These are phyloP conservation scores for Mucor racemosus DNA, from an alignment of 371 early-diverging fungal genomes.

Conservation along the genomic window DNA sequence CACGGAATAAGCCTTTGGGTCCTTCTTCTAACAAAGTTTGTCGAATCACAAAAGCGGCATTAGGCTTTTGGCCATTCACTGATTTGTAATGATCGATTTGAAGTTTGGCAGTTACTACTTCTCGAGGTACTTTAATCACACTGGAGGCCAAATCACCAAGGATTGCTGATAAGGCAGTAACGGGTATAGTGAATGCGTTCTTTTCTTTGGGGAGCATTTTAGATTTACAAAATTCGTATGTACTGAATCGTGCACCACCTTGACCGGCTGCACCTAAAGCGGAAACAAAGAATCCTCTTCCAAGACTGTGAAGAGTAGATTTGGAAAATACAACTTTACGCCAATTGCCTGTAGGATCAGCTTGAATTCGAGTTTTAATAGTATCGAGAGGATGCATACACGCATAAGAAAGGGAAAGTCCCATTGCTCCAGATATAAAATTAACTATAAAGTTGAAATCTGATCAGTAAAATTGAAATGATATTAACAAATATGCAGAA, in stretches of 20 bases:
- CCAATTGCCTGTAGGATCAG: constrained; percentile 50
- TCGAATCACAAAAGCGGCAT: constrained; percentile 58
- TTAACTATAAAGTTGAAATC: constrained; percentile 44
- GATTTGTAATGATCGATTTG: constrained; percentile 70
- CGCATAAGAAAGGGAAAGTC: constrained; percentile 70
- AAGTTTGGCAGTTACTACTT: constrained; percentile 80
- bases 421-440: constrained; percentile 71
- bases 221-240: constrained; percentile 78
- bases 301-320: constrained; percentile 58
- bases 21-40: constrained; percentile 70
- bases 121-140: constrained; percentile 84
- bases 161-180: constrained; percentile 76
- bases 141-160: constrained; percentile 78
- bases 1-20: constrained; percentile 72
- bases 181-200: constrained; percentile 48
- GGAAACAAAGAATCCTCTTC: constrained; percentile 72
- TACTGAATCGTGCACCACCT: constrained; percentile 78
- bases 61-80: constrained; percentile 34
- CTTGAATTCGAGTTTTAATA: constrained; percentile 72
- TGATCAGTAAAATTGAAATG: not conserved
- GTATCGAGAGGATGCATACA: constrained; percentile 79
- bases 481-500: not conserved
- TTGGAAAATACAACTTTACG: constrained; percentile 54
- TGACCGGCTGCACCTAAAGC: constrained; percentile 77
- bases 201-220: constrained; percentile 54